These are phyloP conservation scores for Lactarius sp. DNA, from an alignment of 768 basidiomycete species.

Conservation along the genomic window DNA sequence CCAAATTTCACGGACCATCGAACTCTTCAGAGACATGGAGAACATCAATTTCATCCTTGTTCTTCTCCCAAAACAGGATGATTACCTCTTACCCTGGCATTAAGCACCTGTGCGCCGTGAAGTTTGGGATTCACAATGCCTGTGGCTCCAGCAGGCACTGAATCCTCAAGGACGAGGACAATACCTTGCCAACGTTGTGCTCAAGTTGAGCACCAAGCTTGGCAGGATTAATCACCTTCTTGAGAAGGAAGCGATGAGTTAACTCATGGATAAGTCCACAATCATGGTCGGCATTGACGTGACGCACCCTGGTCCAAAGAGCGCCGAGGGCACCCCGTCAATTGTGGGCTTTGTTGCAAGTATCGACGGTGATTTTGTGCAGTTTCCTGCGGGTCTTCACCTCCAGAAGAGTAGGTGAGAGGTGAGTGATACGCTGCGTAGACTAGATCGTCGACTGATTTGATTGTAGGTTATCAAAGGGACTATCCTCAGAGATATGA, in stretches of 20 bases:
- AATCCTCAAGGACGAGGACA: constrained; percentile 44
- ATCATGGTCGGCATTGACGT: too few relatives aligned
- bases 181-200: too few relatives aligned
- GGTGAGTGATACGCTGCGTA: constrained; percentile 32
- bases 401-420: too few relatives aligned
- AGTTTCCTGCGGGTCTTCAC: constrained; percentile 34
- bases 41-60: constrained; percentile 61
- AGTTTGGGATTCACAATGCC: constrained; percentile 72
- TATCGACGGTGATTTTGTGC: constrained; percentile 60
- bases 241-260: constrained; percentile 43
- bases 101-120: constrained; percentile 31
- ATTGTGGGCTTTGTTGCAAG: constrained; percentile 50
- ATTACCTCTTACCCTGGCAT: too few relatives aligned
- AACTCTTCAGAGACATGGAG: background rate
- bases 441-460: too few relatives aligned
- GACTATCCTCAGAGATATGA: constrained; percentile 68
- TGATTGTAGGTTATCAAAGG: constrained; percentile 40
- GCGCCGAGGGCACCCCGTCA: too few relatives aligned
- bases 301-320: too few relatives aligned
- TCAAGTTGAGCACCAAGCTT: too few relatives aligned
- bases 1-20: constrained; percentile 35
- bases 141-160: constrained; percentile 60
- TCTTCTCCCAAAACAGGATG: constrained; percentile 13
- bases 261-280: too few relatives aligned
- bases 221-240: constrained; percentile 69